A percentile compares a stretch with the other conserved stretches of the same genome.
Evolutionary conservation across 176 grass and related monocot species (phyloP).

Genomic region (Pontederia crassipes): DNA sequence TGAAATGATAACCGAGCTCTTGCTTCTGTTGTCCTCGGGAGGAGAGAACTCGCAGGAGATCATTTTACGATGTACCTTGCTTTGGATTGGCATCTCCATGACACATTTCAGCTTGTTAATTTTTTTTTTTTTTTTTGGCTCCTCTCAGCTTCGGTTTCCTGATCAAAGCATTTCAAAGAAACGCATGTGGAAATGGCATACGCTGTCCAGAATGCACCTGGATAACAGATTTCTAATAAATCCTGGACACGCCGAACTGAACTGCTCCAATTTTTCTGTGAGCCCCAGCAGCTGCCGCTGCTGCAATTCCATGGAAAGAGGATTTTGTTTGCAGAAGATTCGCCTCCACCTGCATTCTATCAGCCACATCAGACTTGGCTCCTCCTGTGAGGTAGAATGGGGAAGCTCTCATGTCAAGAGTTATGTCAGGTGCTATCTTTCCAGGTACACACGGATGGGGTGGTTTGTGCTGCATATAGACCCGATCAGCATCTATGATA

Average conservation of each 20-base stretch:
- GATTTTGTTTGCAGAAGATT: constrained; percentile 44
- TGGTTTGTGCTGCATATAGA: constrained; percentile 38
- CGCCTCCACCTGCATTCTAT: constrained; percentile 38
- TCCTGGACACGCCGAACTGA: constrained; percentile 62
- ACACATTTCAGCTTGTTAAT: no score
- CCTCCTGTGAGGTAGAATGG: constrained; percentile 53
- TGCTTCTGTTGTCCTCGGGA: no score
- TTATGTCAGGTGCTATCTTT: constrained; percentile 46
- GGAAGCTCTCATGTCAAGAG: constrained; percentile 89
- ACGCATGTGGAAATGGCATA: no score
- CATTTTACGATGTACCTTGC: no score
- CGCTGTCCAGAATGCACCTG: no score
- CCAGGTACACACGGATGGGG: constrained; percentile 38
- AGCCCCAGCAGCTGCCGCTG: constrained; percentile 43
- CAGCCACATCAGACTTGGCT: constrained; percentile 31
- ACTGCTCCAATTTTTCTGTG: constrained; percentile 68
- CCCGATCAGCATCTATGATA: constrained; percentile 32
- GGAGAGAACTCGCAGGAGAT: no score
- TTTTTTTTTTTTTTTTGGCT: no score
- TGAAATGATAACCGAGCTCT: no score
- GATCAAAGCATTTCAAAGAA: no score
- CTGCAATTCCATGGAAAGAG: constrained; percentile 43
- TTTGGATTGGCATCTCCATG: no score
- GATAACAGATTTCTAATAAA: constrained; percentile 37
- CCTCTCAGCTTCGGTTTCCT: no score